A percentile compares a stretch with the other conserved stretches of the same genome.
These are phyloP conservation scores for Phragmites australis DNA, from an alignment of 176 grass and related monocot species.

Conservation along the genomic window DNA sequence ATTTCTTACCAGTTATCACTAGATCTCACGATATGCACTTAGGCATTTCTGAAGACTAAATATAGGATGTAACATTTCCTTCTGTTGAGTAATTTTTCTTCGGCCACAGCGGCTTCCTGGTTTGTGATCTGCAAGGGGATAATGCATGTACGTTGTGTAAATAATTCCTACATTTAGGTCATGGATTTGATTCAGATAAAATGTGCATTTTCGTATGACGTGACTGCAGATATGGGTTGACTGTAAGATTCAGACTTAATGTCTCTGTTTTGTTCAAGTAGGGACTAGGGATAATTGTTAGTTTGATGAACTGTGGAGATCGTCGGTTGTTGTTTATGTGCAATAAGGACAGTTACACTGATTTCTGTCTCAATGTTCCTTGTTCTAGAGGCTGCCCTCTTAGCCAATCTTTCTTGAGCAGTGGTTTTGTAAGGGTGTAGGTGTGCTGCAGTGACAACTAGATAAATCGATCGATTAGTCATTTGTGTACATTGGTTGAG, in stretches of 20 bases:
- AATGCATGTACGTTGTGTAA: not conserved
- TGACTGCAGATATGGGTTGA: not conserved
- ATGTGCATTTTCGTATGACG: not conserved
- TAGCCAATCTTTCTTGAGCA: not conserved
- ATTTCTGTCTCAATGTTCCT: not conserved
- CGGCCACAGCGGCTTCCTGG: too few species aligned
- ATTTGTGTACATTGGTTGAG: not conserved
- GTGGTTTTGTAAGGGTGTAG: not conserved
- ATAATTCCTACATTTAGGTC: not conserved
- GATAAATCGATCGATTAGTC: too few species aligned
- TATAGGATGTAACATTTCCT: not conserved
- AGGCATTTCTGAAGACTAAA: not conserved
- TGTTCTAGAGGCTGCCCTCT: not conserved
- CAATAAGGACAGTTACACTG: not conserved
- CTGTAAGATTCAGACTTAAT: not conserved
- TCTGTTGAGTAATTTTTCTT: constrained; percentile 6
- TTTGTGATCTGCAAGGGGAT: not conserved
- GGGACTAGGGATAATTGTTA: too few species aligned
- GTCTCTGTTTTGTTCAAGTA: not conserved
- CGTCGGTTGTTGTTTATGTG: not conserved
- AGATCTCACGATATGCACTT: not conserved
- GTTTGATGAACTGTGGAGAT: not conserved
- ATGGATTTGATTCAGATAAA: constrained; percentile 3
- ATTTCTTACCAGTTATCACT: not conserved
- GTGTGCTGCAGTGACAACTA: not conserved